Evolutionary conservation across 306 rosid genomes (phyloP).

Genomic region (Cicer pinnatifidum): DNA sequence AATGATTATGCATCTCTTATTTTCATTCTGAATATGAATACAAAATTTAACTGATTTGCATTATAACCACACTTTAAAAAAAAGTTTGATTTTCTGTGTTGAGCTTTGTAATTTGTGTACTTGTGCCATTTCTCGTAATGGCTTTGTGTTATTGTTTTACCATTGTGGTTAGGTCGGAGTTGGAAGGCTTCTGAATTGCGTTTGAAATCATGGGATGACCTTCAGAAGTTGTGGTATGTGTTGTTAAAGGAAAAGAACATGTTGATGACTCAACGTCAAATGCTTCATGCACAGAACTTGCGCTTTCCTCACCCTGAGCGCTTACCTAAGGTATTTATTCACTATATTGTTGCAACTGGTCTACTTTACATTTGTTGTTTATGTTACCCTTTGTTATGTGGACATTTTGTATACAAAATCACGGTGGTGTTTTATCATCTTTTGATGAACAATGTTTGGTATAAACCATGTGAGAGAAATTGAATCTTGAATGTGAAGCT

Average conservation of each 20-base stretch:
- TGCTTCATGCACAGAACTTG: conserved; percentile 89
- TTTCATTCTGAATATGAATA: conserved; percentile 23
- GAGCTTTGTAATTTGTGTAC: conserved; percentile 4
- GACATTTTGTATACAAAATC: background rate
- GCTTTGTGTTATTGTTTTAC: background rate
- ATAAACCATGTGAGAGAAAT: conserved; percentile 3
- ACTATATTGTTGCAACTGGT: conserved; percentile 13
- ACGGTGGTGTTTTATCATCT: background rate
- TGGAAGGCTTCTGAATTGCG: conserved; percentile 95
- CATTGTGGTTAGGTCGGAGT: conserved; percentile 68
- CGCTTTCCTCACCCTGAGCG: conserved; percentile 88
- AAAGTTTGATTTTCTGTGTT: conserved; percentile 22
- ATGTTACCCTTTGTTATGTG: conserved; percentile 22
- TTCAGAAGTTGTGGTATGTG: conserved; percentile 87
- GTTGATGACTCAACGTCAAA: conserved; percentile 96
- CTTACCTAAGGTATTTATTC: conserved; percentile 71
- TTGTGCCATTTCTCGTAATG: conserved; percentile 6
- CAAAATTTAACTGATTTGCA: background rate
- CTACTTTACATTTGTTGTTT: background rate
- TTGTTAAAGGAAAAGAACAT: conserved; percentile 93
- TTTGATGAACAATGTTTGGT: background rate
- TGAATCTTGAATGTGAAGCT: conserved; percentile 21
- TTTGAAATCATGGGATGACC: conserved; percentile 95
- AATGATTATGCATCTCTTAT: background rate
- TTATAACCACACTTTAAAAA: background rate